Evolutionary conservation across 2,329 filamentous ascomycete species (phyloP).

Genomic region (Chaetothyriales sp.): DNA sequence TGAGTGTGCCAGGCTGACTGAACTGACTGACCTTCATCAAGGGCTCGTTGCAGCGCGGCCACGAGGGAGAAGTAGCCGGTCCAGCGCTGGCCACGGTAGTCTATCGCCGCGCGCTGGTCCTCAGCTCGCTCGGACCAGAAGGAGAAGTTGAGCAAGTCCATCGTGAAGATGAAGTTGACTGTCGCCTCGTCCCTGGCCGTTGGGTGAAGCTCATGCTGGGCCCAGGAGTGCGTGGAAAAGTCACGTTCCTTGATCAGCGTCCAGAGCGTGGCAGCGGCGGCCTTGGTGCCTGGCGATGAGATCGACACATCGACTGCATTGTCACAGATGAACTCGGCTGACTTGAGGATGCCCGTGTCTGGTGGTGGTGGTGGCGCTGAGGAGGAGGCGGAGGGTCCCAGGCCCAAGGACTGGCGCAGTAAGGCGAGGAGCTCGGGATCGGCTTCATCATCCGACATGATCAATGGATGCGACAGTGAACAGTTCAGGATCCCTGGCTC

Average conservation of each 20-base stretch:
- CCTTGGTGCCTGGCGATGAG: slow-evolving; percentile 66
- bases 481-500: too few species aligned
- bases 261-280: slow-evolving; percentile 65
- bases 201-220: slow-evolving; percentile 77
- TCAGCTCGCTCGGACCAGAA: slow-evolving; percentile 73
- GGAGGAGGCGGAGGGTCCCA: slow-evolving; percentile 42
- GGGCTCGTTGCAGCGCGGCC: slow-evolving; percentile 66
- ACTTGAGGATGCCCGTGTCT: slow-evolving; percentile 67
- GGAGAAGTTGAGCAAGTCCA: slow-evolving; percentile 93
- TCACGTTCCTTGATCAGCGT: slow-evolving; percentile 65
- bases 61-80: slow-evolving; percentile 94
- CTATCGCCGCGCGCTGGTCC: slow-evolving; percentile 62
- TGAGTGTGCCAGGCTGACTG: slow-evolving; percentile 16
- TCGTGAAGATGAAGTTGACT: slow-evolving; percentile 86
- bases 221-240: slow-evolving; percentile 78
- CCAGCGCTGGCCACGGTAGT: slow-evolving; percentile 68
- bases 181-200: slow-evolving; percentile 56
- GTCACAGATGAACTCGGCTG: slow-evolving; percentile 75
- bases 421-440: slow-evolving; percentile 78
- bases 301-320: slow-evolving; percentile 87
- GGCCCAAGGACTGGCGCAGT: slow-evolving; percentile 60
- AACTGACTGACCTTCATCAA: slow-evolving; percentile 63
- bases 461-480: too few species aligned
- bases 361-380: slow-evolving; percentile 41
- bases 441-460: slow-evolving; percentile 81